phyloP scores from a whole-genome alignment of 1,139 yeast species.

The Arxiozyma bovina region DNA sequence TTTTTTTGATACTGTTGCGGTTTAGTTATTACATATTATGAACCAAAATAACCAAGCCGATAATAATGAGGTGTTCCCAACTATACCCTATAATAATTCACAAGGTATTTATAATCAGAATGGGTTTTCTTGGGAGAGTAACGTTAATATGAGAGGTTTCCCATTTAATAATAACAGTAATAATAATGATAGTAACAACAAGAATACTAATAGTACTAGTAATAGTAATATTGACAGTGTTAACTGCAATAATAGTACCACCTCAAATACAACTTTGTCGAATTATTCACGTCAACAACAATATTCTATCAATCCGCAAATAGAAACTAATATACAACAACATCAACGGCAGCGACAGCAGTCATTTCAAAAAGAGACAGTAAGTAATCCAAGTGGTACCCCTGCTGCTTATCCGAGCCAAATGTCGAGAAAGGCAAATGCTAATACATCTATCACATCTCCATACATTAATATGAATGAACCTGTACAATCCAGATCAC shows the following conservation, averaged over 20 bases:
- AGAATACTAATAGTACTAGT: neutral
- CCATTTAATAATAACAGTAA: neutral
- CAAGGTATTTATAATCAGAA: neutral
- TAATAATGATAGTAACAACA: neutral
- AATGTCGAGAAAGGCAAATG: neutral
- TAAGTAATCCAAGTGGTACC: neutral
- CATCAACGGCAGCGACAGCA: neutral
- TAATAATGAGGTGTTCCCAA: neutral
- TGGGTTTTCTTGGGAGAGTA: neutral
- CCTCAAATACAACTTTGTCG: neutral
- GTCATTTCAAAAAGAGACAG: neutral
- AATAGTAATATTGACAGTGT: neutral
- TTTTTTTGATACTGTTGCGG: too few relatives aligned
- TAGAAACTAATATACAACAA: neutral
- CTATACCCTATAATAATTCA: neutral
- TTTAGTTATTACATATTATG: neutral
- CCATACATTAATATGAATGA: neutral
- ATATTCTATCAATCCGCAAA: neutral
- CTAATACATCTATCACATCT: neutral
- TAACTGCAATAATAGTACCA: neutral
- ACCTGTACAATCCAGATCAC: neutral
- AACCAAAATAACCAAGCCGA: neutral
- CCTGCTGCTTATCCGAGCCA: neutral
- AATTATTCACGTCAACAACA: neutral
- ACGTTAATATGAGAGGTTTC: neutral